phyloP scores from a whole-genome alignment of 441 rosid species.

The Pelargonium cotyledonis region DNA sequence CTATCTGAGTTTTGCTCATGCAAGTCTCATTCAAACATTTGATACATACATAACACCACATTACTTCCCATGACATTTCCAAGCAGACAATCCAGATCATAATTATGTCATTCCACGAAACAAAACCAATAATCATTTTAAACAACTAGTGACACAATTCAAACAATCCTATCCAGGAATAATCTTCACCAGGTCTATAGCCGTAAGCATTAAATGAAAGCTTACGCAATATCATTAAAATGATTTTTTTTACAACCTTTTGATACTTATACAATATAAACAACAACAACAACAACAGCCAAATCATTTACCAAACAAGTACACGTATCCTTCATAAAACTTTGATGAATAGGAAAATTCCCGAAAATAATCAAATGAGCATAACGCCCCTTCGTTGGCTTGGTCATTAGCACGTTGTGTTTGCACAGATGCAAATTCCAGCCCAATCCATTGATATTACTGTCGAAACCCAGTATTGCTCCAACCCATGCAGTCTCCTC shows the following conservation, averaged over 20 bases:
- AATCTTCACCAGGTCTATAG: neutral
- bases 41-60: neutral
- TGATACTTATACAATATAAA: neutral
- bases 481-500: no score
- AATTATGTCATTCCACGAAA: neutral
- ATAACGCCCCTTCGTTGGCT: no score
- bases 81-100: neutral
- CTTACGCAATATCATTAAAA: neutral
- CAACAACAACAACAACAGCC: no score
- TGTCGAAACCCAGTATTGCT: no score
- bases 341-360: no score
- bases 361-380: no score
- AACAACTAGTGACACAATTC: neutral
- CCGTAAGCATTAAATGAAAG: neutral
- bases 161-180: neutral
- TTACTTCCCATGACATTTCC: neutral
- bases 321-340: no score
- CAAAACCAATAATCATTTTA: neutral
- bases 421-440: no score
- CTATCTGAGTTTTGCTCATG: no score
- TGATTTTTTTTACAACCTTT: neutral
- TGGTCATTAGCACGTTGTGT: no score
- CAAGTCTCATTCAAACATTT: neutral
- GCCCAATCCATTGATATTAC: no score
- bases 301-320: no score